Evolutionary conservation across 179 eudicot genomes (phyloP).

Genomic region (Actinidia chinensis): DNA sequence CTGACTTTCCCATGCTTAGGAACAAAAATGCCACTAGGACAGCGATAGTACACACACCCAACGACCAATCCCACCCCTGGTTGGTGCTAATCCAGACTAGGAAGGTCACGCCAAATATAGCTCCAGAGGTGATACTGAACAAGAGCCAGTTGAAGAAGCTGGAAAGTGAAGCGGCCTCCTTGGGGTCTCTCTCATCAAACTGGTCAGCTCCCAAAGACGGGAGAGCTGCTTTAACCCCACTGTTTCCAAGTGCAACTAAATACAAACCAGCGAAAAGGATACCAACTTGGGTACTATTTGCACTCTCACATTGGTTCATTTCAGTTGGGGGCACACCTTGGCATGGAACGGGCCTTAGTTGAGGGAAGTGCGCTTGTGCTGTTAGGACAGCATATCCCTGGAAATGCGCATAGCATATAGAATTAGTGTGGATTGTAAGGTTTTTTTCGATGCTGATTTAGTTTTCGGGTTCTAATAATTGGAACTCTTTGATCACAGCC

Average conservation of each 20-base stretch:
- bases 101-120: conserved; percentile 43
- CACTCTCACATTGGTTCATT: conserved; percentile 35
- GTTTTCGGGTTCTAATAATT: neutral
- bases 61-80: conserved; percentile 53
- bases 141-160: conserved; percentile 48
- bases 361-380: conserved; percentile 43
- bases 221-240: conserved; percentile 49
- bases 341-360: conserved; percentile 48
- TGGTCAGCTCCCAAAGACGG: conserved; percentile 58
- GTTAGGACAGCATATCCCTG: conserved; percentile 50
- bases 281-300: conserved; percentile 35
- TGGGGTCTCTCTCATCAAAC: conserved; percentile 45
- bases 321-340: conserved; percentile 27
- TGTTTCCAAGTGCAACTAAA: conserved; percentile 39
- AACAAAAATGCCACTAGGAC: conserved; percentile 33
- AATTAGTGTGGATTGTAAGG: neutral
- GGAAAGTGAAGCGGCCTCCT: conserved; percentile 34
- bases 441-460: neutral
- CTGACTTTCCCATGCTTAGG: conserved; percentile 40
- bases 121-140: conserved; percentile 33
- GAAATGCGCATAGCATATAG: neutral
- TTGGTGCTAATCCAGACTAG: conserved; percentile 42
- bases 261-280: conserved; percentile 40
- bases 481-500: neutral
- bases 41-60: conserved; percentile 39